Conservation (phyloP, 2,329 filamentous ascomycete genomes). For the Cryphonectria carpinicola region DNA sequence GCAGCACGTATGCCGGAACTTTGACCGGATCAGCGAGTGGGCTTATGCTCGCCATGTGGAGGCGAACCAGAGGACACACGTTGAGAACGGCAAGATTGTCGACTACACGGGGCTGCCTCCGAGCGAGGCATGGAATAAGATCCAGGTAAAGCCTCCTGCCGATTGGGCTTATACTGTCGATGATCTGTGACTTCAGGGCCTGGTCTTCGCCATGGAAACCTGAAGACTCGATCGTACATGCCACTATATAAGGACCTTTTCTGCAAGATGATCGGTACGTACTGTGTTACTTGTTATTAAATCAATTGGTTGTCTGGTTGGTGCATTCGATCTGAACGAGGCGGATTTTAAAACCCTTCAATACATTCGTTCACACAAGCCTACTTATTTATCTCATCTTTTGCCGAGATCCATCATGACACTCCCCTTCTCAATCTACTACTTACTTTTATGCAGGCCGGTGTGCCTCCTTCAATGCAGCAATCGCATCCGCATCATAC, state of each 20-base stretch:
- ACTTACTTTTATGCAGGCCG: constrained; percentile 17
- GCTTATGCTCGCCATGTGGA: constrained; percentile 15
- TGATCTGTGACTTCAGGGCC: background rate
- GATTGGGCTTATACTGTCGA: constrained; percentile 18
- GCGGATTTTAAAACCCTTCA: no score
- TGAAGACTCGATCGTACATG: background rate
- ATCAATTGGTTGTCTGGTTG: background rate
- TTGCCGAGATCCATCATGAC: background rate
- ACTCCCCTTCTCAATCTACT: background rate
- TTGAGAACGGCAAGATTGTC: constrained; percentile 18
- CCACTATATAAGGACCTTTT: background rate
- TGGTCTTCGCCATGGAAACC: background rate
- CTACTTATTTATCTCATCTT: background rate
- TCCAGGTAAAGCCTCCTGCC: constrained; percentile 12
- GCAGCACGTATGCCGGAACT: constrained; percentile 17
- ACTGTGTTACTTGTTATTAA: no score
- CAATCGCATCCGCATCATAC: constrained; percentile 40
- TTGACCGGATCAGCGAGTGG: constrained; percentile 22
- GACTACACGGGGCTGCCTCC: constrained; percentile 17
- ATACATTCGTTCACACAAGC: no score
- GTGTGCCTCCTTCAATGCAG: constrained; percentile 39
- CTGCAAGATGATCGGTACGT: background rate
- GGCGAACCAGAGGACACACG: constrained; percentile 14
- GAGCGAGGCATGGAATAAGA: constrained; percentile 17
- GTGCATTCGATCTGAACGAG: no score